phyloP scores from a whole-genome alignment of 495 filamentous ascomycete genomes.

The Penicillium lividum region DNA sequence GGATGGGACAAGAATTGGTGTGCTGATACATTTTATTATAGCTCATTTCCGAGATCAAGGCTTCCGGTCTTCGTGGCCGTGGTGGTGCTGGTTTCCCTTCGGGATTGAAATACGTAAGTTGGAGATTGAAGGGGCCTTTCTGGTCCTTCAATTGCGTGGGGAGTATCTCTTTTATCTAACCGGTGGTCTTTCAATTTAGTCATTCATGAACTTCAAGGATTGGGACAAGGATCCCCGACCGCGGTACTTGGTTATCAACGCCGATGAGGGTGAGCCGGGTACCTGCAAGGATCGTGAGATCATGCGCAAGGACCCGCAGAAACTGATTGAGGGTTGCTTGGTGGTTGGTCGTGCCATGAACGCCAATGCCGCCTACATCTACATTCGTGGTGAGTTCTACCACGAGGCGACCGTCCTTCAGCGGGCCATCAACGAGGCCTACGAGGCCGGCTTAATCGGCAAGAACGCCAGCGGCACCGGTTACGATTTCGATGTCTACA shows the following conservation, averaged over 20 bases:
- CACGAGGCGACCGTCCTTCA: conserved; percentile 94
- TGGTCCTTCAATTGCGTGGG: background rate
- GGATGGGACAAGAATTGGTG: conserved; percentile 16
- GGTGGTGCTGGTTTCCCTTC: conserved; percentile 98
- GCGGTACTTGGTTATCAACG: conserved; percentile 95
- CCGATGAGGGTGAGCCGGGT: conserved; percentile 97
- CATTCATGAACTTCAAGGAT: conserved; percentile 99
- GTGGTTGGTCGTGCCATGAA: conserved; percentile 98
- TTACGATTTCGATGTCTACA: conserved; percentile 96
- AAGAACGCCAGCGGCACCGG: conserved; percentile 97
- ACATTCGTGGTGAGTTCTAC: conserved; percentile 99
- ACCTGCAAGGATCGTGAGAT: conserved; percentile 99
- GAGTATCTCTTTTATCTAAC: conserved; percentile 5
- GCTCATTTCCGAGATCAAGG: conserved; percentile 96
- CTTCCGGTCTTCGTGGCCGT: conserved; percentile 90
- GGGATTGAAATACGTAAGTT: conserved; percentile 94
- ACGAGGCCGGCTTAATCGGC: conserved; percentile 87
- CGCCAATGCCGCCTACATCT: conserved; percentile 97
- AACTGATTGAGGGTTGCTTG: conserved; percentile 94
- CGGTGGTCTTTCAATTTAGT: conserved; percentile 54
- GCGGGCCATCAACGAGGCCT: conserved; percentile 95
- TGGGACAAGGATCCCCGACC: conserved; percentile 98
- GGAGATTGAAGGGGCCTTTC: conserved; percentile 5
- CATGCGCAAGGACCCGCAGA: conserved; percentile 99
- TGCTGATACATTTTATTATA: conserved; percentile 35